Base-by-base conservation (phyloP, 805 yeast species). In the Zygosaccharomyces kombuchaensis region DNA sequence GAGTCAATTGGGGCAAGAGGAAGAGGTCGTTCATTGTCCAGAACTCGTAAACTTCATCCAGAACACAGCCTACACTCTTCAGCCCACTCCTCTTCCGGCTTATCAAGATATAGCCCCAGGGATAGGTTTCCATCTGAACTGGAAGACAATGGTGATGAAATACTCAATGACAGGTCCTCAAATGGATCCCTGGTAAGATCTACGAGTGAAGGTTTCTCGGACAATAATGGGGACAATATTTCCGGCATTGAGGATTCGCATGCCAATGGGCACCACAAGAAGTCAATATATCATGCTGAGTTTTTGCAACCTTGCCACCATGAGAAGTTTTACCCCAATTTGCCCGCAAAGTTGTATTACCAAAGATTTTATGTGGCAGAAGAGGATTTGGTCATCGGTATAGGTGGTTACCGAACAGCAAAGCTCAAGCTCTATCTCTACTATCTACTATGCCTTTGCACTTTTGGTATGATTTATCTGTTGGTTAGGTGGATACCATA, bases 341-440 rank as follows among this genome's bases (percentile, higher is more conserved):
- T 62, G 44, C 67, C 68, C 4, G 74, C 85, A 0, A 65, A 53
- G 9, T 65, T 74, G 40, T 70, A 69, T 45, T 75, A 73, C 53
- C 99, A 93, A 66, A 74, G 96, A 46, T 88, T 86, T 64, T 93
- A 91, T 64, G 77, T 93, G 50, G 90, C 96, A 0, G 98, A 93
- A 63, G 99, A 93, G 62, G 99, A 93, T 69, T 71, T 93, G 58
- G 91, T 91, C 9, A 78, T 93, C 48, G 96, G 96, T 50, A 85
- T 93, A 51, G 99, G 97, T 0, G 98, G 98, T 4, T 93, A 87
- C 64, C 66, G 66, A 44, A 77, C 81, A 12, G 76, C 82, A 9
- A 59, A 59, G 39, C 44, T 73, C 53, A 77, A 81, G 50, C 57
- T 66, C 4, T 32, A 68, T 0, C 12, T 75, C 0, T 89, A 82